These are phyloP conservation scores for Leucocoprinus leucothites DNA, from an alignment of 768 basidiomycete species.

Conservation along the genomic window DNA sequence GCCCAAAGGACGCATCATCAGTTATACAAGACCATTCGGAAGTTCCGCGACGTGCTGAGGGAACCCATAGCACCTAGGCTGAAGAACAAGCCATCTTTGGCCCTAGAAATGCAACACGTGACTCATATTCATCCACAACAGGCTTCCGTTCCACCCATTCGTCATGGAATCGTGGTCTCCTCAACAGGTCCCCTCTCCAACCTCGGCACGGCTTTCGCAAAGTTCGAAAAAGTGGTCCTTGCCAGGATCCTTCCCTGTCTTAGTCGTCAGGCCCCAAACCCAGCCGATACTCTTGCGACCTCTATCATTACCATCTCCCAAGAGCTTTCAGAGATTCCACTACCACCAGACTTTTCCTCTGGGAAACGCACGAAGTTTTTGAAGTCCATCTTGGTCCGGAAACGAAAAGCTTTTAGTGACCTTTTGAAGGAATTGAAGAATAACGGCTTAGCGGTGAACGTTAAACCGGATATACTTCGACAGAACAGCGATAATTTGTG, in stretches of 20 bases:
- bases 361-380: slow-evolving; percentile 58
- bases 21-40: slow-evolving; percentile 85
- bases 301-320: slow-evolving; percentile 64
- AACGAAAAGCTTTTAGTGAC: slow-evolving; percentile 89
- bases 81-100: slow-evolving; percentile 30
- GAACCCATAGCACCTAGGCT: slow-evolving; percentile 57
- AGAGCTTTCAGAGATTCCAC: slow-evolving; percentile 45
- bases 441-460: slow-evolving; percentile 66
- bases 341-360: slow-evolving; percentile 38
- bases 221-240: slow-evolving; percentile 43
- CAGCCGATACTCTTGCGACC: slow-evolving; percentile 53
- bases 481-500: slow-evolving; percentile 54
- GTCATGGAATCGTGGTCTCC: not conserved
- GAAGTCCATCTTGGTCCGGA: slow-evolving; percentile 76
- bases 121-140: not conserved
- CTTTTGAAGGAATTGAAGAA: slow-evolving; percentile 85
- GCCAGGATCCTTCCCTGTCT: slow-evolving; percentile 42
- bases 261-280: slow-evolving; percentile 31
- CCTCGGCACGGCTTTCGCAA: slow-evolving; percentile 46
- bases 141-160: not conserved
- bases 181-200: slow-evolving; percentile 38
- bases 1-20: slow-evolving; percentile 89
- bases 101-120: slow-evolving; percentile 29
- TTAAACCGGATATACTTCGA: slow-evolving; percentile 67
- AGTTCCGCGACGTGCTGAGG: slow-evolving; percentile 87